Percentiles rank a stretch among this genome's conserved stretches.
Conservation (phyloP, 352 stramenopile species). For the Pythium dissotocum region DNA sequence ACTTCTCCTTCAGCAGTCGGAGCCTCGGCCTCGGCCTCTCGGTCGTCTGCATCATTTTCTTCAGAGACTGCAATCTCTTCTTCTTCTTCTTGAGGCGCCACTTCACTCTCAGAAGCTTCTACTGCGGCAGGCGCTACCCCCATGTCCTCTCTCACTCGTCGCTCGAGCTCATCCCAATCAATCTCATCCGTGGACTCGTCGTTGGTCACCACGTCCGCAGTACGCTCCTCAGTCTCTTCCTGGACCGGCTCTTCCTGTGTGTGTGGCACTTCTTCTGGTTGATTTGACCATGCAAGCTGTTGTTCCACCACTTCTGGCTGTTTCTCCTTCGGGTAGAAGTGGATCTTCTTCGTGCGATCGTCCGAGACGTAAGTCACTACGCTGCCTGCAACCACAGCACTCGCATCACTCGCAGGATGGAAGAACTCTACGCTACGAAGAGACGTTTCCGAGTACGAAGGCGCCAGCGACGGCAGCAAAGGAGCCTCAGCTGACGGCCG, state of each 20-base stretch:
- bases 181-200: background rate
- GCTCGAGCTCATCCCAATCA: conserved; percentile 6
- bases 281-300: conserved; percentile 11
- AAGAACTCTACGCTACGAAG: conserved; percentile 9
- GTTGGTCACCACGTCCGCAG: background rate
- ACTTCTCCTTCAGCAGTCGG: background rate
- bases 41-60: background rate
- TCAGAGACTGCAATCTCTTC: background rate
- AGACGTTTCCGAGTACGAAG: conserved; percentile 12
- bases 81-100: background rate
- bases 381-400: background rate
- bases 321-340: conserved; percentile 2
- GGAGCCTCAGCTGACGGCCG: conserved; percentile 5
- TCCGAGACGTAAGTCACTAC: conserved; percentile 12
- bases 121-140: background rate
- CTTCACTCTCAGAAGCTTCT: background rate
- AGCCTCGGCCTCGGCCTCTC: background rate
- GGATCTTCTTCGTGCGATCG: conserved; percentile 7
- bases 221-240: background rate
- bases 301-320: background rate
- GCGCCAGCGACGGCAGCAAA: conserved; percentile 13
- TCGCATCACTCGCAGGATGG: background rate
- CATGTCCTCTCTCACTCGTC: background rate
- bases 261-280: background rate
- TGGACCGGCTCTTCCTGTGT: background rate